Evolutionary conservation across 1,139 yeast genomes (phyloP).

Genomic region (Debaryomyces nepalensis): DNA sequence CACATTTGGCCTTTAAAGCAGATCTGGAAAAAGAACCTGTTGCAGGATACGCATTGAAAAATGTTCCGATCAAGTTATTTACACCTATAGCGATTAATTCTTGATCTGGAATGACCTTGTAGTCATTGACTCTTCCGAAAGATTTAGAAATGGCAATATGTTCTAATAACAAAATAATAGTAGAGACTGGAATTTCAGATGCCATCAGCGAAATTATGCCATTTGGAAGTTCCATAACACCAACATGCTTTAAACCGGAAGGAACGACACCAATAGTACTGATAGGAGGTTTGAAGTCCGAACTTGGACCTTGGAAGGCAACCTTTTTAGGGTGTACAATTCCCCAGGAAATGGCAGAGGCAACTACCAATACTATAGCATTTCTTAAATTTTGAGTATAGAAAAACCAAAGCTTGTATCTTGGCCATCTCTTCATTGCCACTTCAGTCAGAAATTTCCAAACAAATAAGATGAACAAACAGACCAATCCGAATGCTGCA

Average conservation of each 20-base stretch:
- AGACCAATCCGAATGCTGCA: conserved; percentile 88
- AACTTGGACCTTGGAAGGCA: conserved; percentile 45
- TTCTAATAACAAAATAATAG: conserved; percentile 80
- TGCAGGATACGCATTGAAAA: conserved; percentile 92
- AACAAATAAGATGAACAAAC: conserved; percentile 66
- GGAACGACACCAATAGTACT: conserved; percentile 78
- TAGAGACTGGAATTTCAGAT: conserved; percentile 82
- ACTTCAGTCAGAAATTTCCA: conserved; percentile 64
- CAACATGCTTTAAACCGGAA: conserved; percentile 77
- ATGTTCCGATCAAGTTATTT: conserved; percentile 86
- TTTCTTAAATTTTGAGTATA: conserved; percentile 77
- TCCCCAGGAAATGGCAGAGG: conserved; percentile 74
- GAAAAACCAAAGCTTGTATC: conserved; percentile 60
- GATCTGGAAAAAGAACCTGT: conserved; percentile 96
- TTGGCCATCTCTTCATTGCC: conserved; percentile 71
- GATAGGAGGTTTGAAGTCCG: conserved; percentile 51
- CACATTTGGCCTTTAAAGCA: conserved; percentile 92
- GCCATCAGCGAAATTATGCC: conserved; percentile 67
- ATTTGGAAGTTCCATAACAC: conserved; percentile 69
- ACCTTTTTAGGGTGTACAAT: conserved; percentile 68
- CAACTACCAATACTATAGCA: conserved; percentile 78
- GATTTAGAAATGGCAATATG: conserved; percentile 94
- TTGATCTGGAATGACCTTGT: conserved; percentile 90
- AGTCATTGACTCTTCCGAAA: conserved; percentile 90
- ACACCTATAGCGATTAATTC: conserved; percentile 94